A percentile compares a stretch with the other conserved stretches of the same genome.
Conservation (phyloP, 2,329 filamentous ascomycete genomes). For the Cercospora janseana region DNA sequence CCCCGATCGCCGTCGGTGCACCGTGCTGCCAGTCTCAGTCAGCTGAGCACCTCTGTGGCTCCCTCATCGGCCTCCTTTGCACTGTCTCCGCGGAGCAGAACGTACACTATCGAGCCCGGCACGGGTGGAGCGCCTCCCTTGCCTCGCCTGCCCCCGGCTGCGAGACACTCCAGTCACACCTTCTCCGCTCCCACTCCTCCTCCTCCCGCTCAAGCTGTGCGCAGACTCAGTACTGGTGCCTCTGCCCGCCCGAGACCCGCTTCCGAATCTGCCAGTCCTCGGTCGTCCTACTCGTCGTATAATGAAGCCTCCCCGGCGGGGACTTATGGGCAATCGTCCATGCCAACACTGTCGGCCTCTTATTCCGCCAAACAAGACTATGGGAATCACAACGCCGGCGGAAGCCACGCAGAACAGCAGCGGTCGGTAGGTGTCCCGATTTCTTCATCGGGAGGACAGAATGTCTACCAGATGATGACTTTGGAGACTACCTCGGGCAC, state of each 20-base stretch:
- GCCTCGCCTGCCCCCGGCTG: constrained; percentile 46
- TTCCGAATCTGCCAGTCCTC: constrained; percentile 46
- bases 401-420: constrained; percentile 26
- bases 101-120: constrained; percentile 46
- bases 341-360: constrained; percentile 26
- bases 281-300: constrained; percentile 50
- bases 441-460: constrained; percentile 45
- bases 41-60: constrained; percentile 43
- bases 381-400: constrained; percentile 9
- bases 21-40: constrained; percentile 52
- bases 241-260: constrained; percentile 24
- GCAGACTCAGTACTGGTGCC: constrained; percentile 38
- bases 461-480: constrained; percentile 55
- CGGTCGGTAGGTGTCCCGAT: constrained; percentile 46
- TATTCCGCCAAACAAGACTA: constrained; percentile 18
- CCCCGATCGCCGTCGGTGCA: constrained; percentile 55
- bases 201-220: constrained; percentile 41
- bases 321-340: constrained; percentile 25
- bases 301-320: constrained; percentile 39
- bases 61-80: constrained; percentile 52
- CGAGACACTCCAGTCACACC: constrained; percentile 37
- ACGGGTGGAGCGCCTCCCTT: constrained; percentile 47
- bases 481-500: constrained; percentile 52
- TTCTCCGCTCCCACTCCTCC: constrained; percentile 39
- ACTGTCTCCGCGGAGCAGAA: constrained; percentile 41